Evolutionary conservation across 2,329 filamentous ascomycete species (phyloP), one percentile per base, ranked within the genome.

Genomic region (Neonectria punicea): DNA sequence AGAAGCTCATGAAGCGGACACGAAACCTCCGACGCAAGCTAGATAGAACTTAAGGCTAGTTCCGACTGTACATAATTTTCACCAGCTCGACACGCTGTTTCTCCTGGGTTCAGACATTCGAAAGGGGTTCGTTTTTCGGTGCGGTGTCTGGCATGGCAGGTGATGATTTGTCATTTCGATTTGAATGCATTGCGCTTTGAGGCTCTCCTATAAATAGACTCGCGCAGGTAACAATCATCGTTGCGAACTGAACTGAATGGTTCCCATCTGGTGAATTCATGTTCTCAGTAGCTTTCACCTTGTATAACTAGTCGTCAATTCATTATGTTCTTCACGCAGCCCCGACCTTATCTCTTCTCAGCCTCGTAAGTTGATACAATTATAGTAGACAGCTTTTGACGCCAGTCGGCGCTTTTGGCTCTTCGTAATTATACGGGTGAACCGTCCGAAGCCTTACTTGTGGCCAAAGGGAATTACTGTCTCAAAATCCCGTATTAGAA

Each of bases 1-100:
- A 98, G 94, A 99, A 99, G 89, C 85, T 98, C 73, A 94, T 97
- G 92, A 93, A 92, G 86, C 88, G 90, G 81, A 98, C 95, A 76
- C 89, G 95, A 79, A 95, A 93, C 78, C 81, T 94, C 84, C 91
- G 95, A 78, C 90, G 94, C 78, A 97, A 94, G 84, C 85, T 96
- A 75, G 93, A 92, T 75, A 87, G 90, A 76, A 83, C 87, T 69
- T 89, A 84, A 66, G 50, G 22, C 44, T 34, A 44, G 47, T 49
- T 66, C 51, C 62, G 60, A 65, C 44, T 74, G 71, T 76, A 74
- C 67, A 75, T 74, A 75, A 67, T 70, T 60, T 53, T 25, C 60
- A 58, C 55, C 63, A 53, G 56, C 58, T 66, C 65, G 68, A 64
- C 69, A 53, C 61, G 59, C 56, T 70, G 58, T 71, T 70, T 71